Conservation (phyloP, 2,329 filamentous ascomycete species). For the Pleurostoma richardsiae region DNA sequence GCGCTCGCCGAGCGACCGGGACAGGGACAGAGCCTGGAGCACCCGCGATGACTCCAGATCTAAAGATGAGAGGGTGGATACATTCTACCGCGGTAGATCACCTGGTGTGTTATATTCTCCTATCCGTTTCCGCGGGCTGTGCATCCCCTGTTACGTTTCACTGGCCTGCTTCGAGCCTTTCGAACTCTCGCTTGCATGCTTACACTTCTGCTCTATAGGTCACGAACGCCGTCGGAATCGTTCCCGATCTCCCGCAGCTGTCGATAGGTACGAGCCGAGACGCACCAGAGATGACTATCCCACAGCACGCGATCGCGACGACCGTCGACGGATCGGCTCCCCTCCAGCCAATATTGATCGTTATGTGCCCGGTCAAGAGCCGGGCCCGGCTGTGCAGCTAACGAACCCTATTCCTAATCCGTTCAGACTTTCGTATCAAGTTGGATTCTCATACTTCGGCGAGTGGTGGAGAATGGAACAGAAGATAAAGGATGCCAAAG, state of each 20-base stretch:
- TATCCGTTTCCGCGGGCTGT: conserved; percentile 6
- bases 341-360: conserved; percentile 73
- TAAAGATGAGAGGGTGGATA: conserved; percentile 52
- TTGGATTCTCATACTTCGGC: conserved; percentile 80
- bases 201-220: conserved; percentile 27
- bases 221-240: conserved; percentile 57
- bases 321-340: conserved; percentile 56
- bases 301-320: conserved; percentile 48
- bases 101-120: conserved; percentile 52
- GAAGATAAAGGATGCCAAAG: conserved; percentile 76
- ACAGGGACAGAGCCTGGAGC: conserved; percentile 50
- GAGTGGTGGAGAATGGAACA: conserved; percentile 85
- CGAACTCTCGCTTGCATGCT: neutral
- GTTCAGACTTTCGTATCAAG: conserved; percentile 68
- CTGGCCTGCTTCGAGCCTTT: neutral
- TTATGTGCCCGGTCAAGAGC: conserved; percentile 73
- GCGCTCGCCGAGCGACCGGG: conserved; percentile 49
- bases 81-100: conserved; percentile 62
- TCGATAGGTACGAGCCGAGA: conserved; percentile 75
- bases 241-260: conserved; percentile 65
- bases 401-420: conserved; percentile 69
- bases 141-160: no score
- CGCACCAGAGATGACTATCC: conserved; percentile 65
- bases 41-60: conserved; percentile 45
- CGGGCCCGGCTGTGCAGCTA: conserved; percentile 36